Percentiles rank a stretch among this genome's conserved stretches.
Evolutionary conservation across 148 eudicot species (phyloP).

Genomic region (Pouteria glomerata): DNA sequence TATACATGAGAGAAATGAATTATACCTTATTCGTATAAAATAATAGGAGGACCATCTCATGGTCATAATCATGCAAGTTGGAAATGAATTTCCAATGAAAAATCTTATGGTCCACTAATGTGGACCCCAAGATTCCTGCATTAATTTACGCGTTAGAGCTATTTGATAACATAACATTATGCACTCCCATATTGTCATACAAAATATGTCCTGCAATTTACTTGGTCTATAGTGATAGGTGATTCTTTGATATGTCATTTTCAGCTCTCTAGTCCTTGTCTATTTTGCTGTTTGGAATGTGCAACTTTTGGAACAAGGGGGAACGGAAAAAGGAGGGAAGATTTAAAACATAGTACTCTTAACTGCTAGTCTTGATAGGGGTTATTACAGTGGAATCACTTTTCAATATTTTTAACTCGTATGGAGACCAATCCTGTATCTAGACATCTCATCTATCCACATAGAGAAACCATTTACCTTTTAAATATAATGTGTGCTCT

Average conservation of each 20-base stretch:
- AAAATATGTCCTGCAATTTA: slow-evolving; percentile 15
- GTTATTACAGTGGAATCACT: slow-evolving; percentile 8
- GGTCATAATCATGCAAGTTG: slow-evolving; percentile 19
- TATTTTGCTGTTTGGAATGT: slow-evolving; percentile 19
- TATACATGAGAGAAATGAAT: not conserved
- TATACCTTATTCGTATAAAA: not conserved
- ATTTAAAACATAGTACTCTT: slow-evolving; percentile 7
- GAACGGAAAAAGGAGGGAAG: slow-evolving; percentile 2
- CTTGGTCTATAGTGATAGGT: slow-evolving; percentile 22
- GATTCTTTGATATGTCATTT: slow-evolving; percentile 28
- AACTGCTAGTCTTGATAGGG: slow-evolving; percentile 11
- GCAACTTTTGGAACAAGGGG: slow-evolving; percentile 15
- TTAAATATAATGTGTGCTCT: slow-evolving; percentile 12
- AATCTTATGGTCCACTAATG: slow-evolving; percentile 21
- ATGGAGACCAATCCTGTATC: slow-evolving; percentile 8
- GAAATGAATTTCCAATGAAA: slow-evolving; percentile 6
- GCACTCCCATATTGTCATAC: slow-evolving; percentile 13
- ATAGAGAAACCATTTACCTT: slow-evolving; percentile 2
- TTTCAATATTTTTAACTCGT: slow-evolving; percentile 12
- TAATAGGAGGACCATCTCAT: slow-evolving; percentile 19
- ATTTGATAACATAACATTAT: slow-evolving; percentile 22
- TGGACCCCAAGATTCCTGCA: slow-evolving; percentile 22
- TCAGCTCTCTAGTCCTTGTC: slow-evolving; percentile 28
- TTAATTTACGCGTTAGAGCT: slow-evolving; percentile 9
- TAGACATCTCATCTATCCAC: slow-evolving; percentile 19